Base-by-base conservation (phyloP, 2,329 filamentous ascomycete species). In the Rhynchosporium graminicola region DNA sequence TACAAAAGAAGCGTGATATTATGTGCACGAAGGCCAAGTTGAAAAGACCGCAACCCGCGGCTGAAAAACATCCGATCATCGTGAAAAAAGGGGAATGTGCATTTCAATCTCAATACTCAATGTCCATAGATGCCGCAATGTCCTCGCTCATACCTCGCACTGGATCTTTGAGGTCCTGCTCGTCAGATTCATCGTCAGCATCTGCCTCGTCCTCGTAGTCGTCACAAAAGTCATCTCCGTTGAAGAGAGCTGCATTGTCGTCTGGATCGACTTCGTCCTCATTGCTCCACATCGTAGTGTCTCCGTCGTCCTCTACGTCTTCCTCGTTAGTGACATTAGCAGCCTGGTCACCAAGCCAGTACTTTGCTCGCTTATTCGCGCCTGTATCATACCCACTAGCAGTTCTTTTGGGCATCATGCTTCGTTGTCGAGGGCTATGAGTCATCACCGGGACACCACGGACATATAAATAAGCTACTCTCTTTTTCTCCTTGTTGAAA, bases 401-500 rank as follows among this genome's bases (percentile, higher is more conserved):
- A 58, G 67, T 67, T 67, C 68, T 71, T 54, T 72, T 72, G 33
- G 65, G 57, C 51, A 71, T 63, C 8, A 69, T 68, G 43, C 78
- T 76, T 26, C 76, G 72, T 55, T 80, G 71, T 29, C 76, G 77
- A 51, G 82, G 89, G 65, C 82, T 87, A 74, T 82, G 86, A 67
- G 80, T 90, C 72, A 90, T 87, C 69, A 89, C 88, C 63, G 86
- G 94, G 51, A 97, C 86, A n/a, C 91, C 93, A 65, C 94, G 89
- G 51, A 97, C 85, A 73, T 97, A 96, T 51, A 99, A 80, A 75
- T 99, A 99, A 64, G 92, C 93, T 20, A 99, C 94, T 47, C 95
- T 87, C 80, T 98, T 98, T 73, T 89, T 84, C 31, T 87, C 82
- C 72, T 94, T 94, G 80, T 96, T 97, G 83, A 97, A 98, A 76